These are phyloP conservation scores for Helicocarpus griseus DNA, from an alignment of 2,329 filamentous ascomycete species.

Conservation along the genomic window DNA sequence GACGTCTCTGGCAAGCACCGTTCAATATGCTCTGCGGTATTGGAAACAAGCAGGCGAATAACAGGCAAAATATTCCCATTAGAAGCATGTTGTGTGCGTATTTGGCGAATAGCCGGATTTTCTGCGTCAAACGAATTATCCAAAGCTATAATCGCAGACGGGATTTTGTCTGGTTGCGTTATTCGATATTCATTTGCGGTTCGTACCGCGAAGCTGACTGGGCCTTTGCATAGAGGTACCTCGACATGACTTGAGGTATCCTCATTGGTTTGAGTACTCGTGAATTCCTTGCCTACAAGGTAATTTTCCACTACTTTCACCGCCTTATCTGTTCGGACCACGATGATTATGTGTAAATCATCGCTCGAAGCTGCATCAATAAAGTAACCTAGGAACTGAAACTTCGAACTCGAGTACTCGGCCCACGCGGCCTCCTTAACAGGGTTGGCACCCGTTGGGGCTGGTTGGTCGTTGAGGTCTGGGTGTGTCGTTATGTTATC, in stretches of 20 bases:
- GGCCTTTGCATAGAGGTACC: slow-evolving; percentile 26
- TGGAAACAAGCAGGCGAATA: slow-evolving; percentile 36
- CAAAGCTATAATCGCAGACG: slow-evolving; percentile 34
- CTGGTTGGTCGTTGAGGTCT: slow-evolving; percentile 35
- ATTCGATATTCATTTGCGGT: slow-evolving; percentile 21
- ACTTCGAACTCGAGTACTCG: slow-evolving; percentile 39
- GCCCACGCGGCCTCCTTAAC: slow-evolving; percentile 35
- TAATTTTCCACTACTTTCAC: slow-evolving; percentile 34
- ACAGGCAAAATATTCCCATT: slow-evolving; percentile 31
- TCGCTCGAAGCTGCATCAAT: slow-evolving; percentile 26
- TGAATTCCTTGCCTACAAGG: slow-evolving; percentile 30
- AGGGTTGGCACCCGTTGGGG: slow-evolving; percentile 23
- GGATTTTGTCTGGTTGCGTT: slow-evolving; percentile 24
- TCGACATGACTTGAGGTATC: slow-evolving; percentile 24
- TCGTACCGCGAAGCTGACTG: slow-evolving; percentile 29
- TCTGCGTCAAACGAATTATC: slow-evolving; percentile 34
- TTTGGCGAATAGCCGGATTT: slow-evolving; percentile 16
- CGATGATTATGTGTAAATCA: slow-evolving; percentile 32
- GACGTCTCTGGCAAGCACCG: slow-evolving; percentile 31
- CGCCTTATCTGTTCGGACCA: slow-evolving; percentile 26
- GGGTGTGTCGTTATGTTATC: slow-evolving; percentile 36
- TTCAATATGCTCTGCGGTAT: slow-evolving; percentile 38
- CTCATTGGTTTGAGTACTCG: slow-evolving; percentile 17
- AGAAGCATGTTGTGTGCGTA: slow-evolving; percentile 14
- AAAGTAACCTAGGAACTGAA: slow-evolving; percentile 34